Evolutionary conservation across 2,329 filamentous ascomycete species (phyloP).

Genomic region (Penicillium sclerotiorum): DNA sequence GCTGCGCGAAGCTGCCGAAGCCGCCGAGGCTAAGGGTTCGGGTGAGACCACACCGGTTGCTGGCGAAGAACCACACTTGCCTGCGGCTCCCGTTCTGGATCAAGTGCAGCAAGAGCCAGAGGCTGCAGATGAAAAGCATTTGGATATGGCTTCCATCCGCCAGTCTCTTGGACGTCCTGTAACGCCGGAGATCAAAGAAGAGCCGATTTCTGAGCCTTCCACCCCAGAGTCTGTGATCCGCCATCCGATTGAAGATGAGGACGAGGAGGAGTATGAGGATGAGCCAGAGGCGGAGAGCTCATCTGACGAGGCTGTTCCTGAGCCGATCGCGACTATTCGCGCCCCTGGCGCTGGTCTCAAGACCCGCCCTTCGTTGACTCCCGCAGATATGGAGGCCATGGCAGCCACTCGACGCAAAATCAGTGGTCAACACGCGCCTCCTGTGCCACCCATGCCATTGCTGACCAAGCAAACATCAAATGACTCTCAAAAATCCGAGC

Average conservation of each 20-base stretch:
- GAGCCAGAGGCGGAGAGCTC: constrained; percentile 32
- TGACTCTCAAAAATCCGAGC: constrained; percentile 20
- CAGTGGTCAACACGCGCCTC: constrained; percentile 67
- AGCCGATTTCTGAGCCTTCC: constrained; percentile 61
- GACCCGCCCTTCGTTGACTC: constrained; percentile 83
- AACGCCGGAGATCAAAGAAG: constrained; percentile 60
- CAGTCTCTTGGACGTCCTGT: constrained; percentile 44
- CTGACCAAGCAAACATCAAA: constrained; percentile 28
- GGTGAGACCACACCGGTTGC: constrained; percentile 38
- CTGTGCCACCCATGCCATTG: constrained; percentile 25
- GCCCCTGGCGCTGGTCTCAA: constrained; percentile 84
- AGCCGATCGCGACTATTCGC: constrained; percentile 84
- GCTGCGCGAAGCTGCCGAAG: constrained; percentile 39
- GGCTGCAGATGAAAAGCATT: constrained; percentile 23
- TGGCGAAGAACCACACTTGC: constrained; percentile 3
- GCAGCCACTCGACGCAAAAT: constrained; percentile 82
- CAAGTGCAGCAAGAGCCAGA: constrained; percentile 16
- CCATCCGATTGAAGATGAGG: constrained; percentile 60
- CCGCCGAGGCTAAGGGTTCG: constrained; percentile 28
- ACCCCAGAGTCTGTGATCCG: constrained; percentile 92
- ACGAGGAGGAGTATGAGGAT: constrained; percentile 14
- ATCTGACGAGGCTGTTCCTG: constrained; percentile 67
- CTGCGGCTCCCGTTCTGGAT: too few species aligned
- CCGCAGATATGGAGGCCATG: constrained; percentile 81
- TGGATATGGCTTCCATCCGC: constrained; percentile 42